Evolutionary conservation across 2,329 filamentous ascomycete species (phyloP).

Genomic region (Cytospora piceicola): DNA sequence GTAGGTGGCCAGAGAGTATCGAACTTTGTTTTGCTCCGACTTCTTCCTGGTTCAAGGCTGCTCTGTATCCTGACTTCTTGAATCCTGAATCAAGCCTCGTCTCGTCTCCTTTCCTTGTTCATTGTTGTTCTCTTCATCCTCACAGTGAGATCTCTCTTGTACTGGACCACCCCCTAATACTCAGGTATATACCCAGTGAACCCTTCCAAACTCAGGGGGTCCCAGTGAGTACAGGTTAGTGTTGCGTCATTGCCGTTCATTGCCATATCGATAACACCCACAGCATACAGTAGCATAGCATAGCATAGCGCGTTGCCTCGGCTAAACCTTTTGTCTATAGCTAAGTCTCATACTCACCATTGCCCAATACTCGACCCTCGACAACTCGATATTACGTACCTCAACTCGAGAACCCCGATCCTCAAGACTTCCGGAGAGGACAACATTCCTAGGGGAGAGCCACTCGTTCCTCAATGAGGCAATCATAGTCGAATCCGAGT

Average conservation of each 20-base stretch:
- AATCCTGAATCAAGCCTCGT: not conserved
- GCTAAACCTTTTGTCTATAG: conserved; percentile 17
- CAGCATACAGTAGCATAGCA: no score
- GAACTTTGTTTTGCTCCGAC: not conserved
- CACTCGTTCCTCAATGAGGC: conserved; percentile 27
- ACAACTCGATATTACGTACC: not conserved
- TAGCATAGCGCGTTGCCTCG: conserved; percentile 26
- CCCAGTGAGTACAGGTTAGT: conserved; percentile 17
- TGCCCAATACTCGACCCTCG: conserved; percentile 12
- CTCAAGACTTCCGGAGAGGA: not conserved
- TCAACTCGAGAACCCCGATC: not conserved
- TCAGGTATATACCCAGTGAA: not conserved
- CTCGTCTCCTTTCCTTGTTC: not conserved
- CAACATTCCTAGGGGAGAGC: not conserved
- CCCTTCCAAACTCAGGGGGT: not conserved
- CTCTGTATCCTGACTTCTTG: no score
- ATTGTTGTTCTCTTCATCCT: not conserved
- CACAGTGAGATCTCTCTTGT: not conserved
- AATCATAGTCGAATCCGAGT: conserved; percentile 23
- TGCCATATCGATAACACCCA: conserved; percentile 29
- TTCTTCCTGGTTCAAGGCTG: no score
- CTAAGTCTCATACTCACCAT: not conserved
- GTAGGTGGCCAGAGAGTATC: not conserved
- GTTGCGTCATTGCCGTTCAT: conserved; percentile 23
- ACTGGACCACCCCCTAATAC: not conserved